Percentiles rank a stretch among this genome's conserved stretches.
Evolutionary conservation across 1,284 basidiomycete genomes (phyloP).

Genomic region (Moesziomyces globuligerus): DNA sequence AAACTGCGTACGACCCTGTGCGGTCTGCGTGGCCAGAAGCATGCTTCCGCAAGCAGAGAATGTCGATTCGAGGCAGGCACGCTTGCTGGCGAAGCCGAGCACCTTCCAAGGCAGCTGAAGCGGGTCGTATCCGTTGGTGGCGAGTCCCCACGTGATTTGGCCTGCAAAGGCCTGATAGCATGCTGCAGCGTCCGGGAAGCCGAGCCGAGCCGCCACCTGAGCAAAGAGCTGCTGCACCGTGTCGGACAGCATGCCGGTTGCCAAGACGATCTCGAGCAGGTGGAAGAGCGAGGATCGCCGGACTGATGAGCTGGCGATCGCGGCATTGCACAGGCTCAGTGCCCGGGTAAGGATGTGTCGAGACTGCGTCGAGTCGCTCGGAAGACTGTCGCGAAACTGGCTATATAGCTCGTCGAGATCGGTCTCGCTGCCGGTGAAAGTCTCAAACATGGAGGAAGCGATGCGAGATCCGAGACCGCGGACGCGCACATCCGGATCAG

Average conservation of each 20-base stretch:
- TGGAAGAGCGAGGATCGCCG: constrained; percentile 90
- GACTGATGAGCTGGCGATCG: constrained; percentile 80
- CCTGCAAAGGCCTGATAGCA: constrained; percentile 83
- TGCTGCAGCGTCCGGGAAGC: constrained; percentile 74
- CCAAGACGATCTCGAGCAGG: constrained; percentile 75
- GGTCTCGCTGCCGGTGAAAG: constrained; percentile 15
- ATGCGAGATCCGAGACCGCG: constrained; percentile 79
- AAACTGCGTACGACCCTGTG: constrained; percentile 71
- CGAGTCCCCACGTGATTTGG: constrained; percentile 72
- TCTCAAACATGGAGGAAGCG: constrained; percentile 72
- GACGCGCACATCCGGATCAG: constrained; percentile 84
- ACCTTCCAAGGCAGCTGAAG: constrained; percentile 76
- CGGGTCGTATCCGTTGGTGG: constrained; percentile 71
- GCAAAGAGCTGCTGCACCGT: constrained; percentile 77
- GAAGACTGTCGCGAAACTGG: constrained; percentile 28
- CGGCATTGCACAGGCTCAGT: constrained; percentile 82
- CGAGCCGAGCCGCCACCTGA: constrained; percentile 77
- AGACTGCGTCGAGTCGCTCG: constrained; percentile 70
- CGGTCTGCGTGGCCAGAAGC: constrained; percentile 45
- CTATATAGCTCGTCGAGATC: constrained; percentile 36
- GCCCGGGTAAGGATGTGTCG: constrained; percentile 83
- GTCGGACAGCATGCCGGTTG: constrained; percentile 69
- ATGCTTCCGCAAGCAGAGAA: constrained; percentile 43
- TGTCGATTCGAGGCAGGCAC: constrained; percentile 36
- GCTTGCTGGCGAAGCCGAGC: constrained; percentile 76